Evolutionary conservation across 169 alveolate genomes (phyloP), one percentile per base, ranked within the genome.

Genomic region (Theileria orientalis): DNA sequence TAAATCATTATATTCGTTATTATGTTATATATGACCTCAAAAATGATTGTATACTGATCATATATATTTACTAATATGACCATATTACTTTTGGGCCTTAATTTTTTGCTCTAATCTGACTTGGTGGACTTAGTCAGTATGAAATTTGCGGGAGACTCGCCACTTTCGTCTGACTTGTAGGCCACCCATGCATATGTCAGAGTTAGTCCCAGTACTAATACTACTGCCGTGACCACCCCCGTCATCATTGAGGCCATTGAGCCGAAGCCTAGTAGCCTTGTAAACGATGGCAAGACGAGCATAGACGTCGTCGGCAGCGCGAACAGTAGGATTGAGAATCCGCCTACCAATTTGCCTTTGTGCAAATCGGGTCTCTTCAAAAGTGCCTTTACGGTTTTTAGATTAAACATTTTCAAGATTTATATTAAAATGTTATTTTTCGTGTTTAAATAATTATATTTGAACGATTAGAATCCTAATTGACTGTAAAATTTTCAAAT

Each of bases 171-270:
- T 19, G 74, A 60, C 46, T 69, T 30, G 70, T 74, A 82, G 23
- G 89, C 89, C 32, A 82, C 33, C 33, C 51, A 82, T 0, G 80
- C 79, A 21, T 64, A 82, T 30, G 63, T 35, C 7, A 74, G 49
- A 0, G 89, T 74, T 19, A 82, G 62, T 9, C 75, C 85, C 8
- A 82, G 23, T 16, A 68, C 89, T 21, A 72, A 32, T n/a, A 67
- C 19, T 13, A 77, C 71, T 25, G 89, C 70, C 0, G 61, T 32
- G 51, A 40, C 14, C 14, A 77, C 89, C 3, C 75, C 68, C 23
- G 69, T 57, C 33, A 46, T 25, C 46, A 60, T 42, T 21, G 89
- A 72, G 21, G 30, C 8, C 8, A 66, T 66, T 25, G 72, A 42
- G 30, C 44, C 64, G 30, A 71, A 3, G 47, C 80, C 78, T 52